Evolutionary conservation across 177 flowering plant genomes (phyloP), one percentile per base, ranked within the genome.

Genomic region (Vitis hybrid): DNA sequence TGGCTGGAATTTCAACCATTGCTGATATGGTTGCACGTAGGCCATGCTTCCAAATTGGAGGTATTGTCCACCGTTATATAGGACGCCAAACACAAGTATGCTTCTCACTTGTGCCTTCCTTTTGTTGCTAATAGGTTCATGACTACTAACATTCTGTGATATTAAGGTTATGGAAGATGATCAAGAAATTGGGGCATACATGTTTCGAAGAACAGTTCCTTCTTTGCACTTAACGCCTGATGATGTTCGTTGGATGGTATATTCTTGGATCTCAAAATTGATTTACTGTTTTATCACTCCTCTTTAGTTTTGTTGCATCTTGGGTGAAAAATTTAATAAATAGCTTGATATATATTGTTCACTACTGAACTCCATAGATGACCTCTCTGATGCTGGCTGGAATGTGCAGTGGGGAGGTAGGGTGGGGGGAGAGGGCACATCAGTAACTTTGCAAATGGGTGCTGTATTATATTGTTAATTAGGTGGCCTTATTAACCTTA

Each of bases 51-150:
- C 97, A 94, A 72, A 82, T 94, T 70, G 98, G 97, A 55, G 87
- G 97, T 56, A 74, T 94, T 50, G 88, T 88, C 70, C 98, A 96
- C 72, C 88, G 97, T 13, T 96, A 90, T 73, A 88, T 96, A 18
- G 99, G 99, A 52, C 90, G 99, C 67, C 99, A 96, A 71, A 96
- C 98, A 56, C 98, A 92, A 82, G 99, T 96, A 84, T 61, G 80
- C 48, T 57, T 69, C 35, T 64, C 51, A 7, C 46, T 64, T 9
- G 1, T 11, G 61, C 58, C 68, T 50, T 27, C 17, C 54, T 11
- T 55, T 64, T 52, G 46, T 55, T 54, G 10, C 54, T 66, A 4
- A 51, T 65, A 7, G 46, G 52, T 17, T 62, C 58, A 24, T 67
- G 17, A 50, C 40, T 65, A 18, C 3, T 65, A 17, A 30, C 15